These are phyloP conservation scores for Erigeron canadensis DNA, from an alignment of 129 eudicot species.

Conservation along the genomic window DNA sequence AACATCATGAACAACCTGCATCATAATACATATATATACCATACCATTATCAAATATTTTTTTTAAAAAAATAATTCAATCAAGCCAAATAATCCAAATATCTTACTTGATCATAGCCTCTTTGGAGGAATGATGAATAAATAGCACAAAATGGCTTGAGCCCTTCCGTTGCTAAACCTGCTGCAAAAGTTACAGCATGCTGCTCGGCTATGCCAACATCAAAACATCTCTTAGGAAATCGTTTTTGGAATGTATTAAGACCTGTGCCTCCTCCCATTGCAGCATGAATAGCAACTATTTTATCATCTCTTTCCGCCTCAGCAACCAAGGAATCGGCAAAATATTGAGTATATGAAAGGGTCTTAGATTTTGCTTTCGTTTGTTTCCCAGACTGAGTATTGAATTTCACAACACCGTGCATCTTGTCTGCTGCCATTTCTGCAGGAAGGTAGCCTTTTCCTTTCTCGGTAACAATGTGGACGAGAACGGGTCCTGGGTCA, in stretches of 20 bases:
- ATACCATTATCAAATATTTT: neutral
- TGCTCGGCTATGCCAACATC: constrained; percentile 81
- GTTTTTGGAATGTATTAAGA: constrained; percentile 53
- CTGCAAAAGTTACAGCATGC: constrained; percentile 71
- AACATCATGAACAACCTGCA: constrained; percentile 70
- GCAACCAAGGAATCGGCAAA: constrained; percentile 62
- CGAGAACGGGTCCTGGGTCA: constrained; percentile 56
- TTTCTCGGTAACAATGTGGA: constrained; percentile 70
- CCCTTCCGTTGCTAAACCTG: constrained; percentile 73
- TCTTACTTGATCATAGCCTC: constrained; percentile 75
- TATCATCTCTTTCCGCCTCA: constrained; percentile 55
- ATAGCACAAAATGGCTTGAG: constrained; percentile 71
- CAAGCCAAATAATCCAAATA: neutral
- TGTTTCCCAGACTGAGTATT: constrained; percentile 57
- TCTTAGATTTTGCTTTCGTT: constrained; percentile 35
- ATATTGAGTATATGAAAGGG: constrained; percentile 63
- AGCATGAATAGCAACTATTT: constrained; percentile 67
- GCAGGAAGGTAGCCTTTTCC: constrained; percentile 84
- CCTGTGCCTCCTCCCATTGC: constrained; percentile 89
- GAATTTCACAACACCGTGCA: constrained; percentile 77
- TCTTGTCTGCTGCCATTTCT: constrained; percentile 58
- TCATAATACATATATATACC: neutral
- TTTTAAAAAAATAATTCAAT: too few species aligned
- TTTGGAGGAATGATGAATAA: constrained; percentile 67
- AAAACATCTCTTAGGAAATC: constrained; percentile 49